Conservation (phyloP, 345 rosid genomes). For the Lenwebbia sp. region DNA sequence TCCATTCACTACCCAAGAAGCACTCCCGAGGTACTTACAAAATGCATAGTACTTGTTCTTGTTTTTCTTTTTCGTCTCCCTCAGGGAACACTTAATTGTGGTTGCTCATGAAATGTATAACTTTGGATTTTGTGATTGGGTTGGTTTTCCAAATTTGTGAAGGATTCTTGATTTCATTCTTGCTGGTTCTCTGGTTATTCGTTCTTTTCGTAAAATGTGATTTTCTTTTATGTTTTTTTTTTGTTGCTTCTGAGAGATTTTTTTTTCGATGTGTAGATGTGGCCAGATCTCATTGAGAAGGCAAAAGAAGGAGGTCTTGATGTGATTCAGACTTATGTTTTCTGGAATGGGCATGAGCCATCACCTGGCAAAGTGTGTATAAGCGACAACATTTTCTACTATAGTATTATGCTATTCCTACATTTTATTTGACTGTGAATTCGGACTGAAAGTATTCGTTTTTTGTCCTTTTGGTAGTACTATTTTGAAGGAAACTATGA, state of each 20-base stretch:
- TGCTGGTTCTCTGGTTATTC: background rate
- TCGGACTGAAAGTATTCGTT: background rate
- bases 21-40: constrained; percentile 66
- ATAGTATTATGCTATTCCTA: background rate
- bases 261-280: constrained; percentile 51
- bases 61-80: background rate
- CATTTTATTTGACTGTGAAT: background rate
- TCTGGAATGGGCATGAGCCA: constrained; percentile 99
- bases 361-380: constrained; percentile 57
- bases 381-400: background rate
- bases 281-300: constrained; percentile 97
- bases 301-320: constrained; percentile 95
- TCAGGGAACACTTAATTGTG: background rate
- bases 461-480: constrained; percentile 34
- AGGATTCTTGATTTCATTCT: background rate
- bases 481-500: constrained; percentile 85
- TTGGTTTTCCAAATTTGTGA: background rate
- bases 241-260: background rate
- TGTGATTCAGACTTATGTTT: constrained; percentile 97
- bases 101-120: background rate
- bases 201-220: background rate
- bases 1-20: constrained; percentile 99
- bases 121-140: background rate
- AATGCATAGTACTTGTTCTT: background rate
- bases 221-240: background rate